Percentiles rank a stretch among this genome's conserved stretches.
These are phyloP conservation scores for Termitomyces sp. DNA, from an alignment of 768 basidiomycete species.

Conservation along the genomic window DNA sequence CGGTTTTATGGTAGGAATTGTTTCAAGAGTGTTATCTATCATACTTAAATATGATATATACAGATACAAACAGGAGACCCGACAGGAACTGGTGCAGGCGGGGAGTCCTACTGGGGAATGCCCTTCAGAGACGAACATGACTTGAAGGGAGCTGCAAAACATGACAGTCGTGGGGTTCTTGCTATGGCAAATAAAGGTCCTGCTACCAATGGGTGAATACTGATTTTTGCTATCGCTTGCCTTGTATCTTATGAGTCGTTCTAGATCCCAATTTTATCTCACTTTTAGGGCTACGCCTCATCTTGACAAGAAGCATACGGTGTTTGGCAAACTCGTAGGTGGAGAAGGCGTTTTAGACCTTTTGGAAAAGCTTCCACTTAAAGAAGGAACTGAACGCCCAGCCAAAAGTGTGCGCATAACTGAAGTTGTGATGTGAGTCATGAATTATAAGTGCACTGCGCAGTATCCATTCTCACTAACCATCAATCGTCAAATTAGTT, in stretches of 20 bases:
- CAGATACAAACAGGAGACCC: constrained; percentile 99
- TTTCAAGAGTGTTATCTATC: neutral
- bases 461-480: neutral
- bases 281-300: constrained; percentile 84
- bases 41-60: constrained; percentile 2
- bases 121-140: constrained; percentile 95
- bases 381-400: constrained; percentile 85
- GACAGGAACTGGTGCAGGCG: constrained; percentile 92
- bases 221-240: neutral
- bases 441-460: neutral
- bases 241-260: neutral
- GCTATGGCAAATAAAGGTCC: constrained; percentile 97
- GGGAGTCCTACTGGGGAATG: constrained; percentile 91
- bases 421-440: constrained; percentile 77
- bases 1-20: constrained; percentile 79
- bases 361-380: constrained; percentile 76
- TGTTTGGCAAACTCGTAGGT: constrained; percentile 96
- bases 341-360: constrained; percentile 88
- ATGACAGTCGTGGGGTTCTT: constrained; percentile 79
- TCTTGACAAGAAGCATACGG: constrained; percentile 91
- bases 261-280: constrained; percentile 89
- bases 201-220: constrained; percentile 74
- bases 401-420: constrained; percentile 83
- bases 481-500: constrained; percentile 38
- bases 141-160: constrained; percentile 82